These are phyloP conservation scores for Quercus rubra DNA, from an alignment of 306 rosid species.

Conservation along the genomic window DNA sequence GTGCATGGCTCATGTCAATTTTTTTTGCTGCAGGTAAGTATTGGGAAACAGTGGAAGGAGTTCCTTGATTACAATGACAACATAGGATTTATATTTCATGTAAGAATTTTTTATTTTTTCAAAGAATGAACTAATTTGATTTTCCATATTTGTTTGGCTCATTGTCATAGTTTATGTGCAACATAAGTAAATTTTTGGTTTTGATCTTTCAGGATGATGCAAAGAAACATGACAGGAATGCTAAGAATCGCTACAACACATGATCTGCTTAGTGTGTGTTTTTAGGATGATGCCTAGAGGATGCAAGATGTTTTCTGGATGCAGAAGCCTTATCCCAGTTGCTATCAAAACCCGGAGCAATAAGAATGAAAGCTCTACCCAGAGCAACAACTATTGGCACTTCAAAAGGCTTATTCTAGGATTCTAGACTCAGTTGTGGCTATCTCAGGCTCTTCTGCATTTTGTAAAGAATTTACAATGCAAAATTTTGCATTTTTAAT, in stretches of 20 bases:
- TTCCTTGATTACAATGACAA: constrained; percentile 69
- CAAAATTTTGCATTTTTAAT: neutral
- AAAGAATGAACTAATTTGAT: neutral
- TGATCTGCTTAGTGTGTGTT: constrained; percentile 36
- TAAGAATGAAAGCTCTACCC: no score
- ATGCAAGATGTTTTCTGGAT: neutral
- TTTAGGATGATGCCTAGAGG: constrained; percentile 6
- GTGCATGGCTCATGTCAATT: neutral
- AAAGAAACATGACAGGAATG: constrained; percentile 36
- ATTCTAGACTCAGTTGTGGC: neutral
- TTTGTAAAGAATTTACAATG: neutral
- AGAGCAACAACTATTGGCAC: no score
- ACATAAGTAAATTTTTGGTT: neutral
- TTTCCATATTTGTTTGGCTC: neutral
- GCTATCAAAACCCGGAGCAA: neutral
- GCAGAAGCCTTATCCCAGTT: constrained; percentile 5
- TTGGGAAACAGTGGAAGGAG: constrained; percentile 95
- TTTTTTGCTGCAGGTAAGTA: constrained; percentile 59
- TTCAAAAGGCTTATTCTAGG: neutral
- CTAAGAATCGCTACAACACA: constrained; percentile 54
- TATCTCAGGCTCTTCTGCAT: neutral
- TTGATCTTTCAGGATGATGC: constrained; percentile 69
- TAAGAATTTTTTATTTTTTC: constrained; percentile 21
- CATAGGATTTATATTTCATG: constrained; percentile 86
- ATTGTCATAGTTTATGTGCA: neutral